These are phyloP conservation scores for Fragaria ananassa DNA, from an alignment of 306 rosid species.

Conservation along the genomic window DNA sequence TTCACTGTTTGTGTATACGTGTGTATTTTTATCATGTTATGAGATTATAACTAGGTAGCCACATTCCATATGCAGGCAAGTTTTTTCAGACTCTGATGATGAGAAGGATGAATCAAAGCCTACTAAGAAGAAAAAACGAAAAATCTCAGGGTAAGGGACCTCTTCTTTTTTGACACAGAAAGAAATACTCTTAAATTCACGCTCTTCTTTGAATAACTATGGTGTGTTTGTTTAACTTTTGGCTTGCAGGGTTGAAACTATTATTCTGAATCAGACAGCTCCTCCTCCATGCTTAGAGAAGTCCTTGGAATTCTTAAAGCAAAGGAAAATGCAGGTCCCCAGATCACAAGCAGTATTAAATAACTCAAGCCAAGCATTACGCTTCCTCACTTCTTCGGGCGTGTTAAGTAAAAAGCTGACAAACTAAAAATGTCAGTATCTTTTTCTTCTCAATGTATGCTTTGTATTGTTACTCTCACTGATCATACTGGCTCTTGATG, in stretches of 20 bases:
- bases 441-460: not conserved
- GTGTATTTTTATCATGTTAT: not conserved
- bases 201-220: constrained; percentile 5
- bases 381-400: constrained; percentile 64
- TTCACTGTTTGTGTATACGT: constrained; percentile 5
- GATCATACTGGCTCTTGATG: not conserved
- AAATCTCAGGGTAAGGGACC: constrained; percentile 54
- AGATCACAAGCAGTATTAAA: constrained; percentile 77
- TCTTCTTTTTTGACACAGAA: not conserved
- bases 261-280: constrained; percentile 48
- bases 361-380: constrained; percentile 77
- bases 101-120: constrained; percentile 46
- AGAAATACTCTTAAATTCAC: not conserved
- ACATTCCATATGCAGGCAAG: constrained; percentile 47
- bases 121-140: constrained; percentile 51
- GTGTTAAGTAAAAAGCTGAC: constrained; percentile 41
- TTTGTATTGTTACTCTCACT: not conserved
- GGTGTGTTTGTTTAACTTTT: constrained; percentile 8
- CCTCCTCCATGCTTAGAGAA: constrained; percentile 60
- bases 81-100: constrained; percentile 56
- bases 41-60: constrained; percentile 19
- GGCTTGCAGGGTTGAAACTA: constrained; percentile 57
- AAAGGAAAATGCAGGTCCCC: constrained; percentile 58
- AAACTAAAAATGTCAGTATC: not conserved
- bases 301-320: constrained; percentile 77